Evolutionary conservation across 2,329 filamentous ascomycete species (phyloP).

Genomic region (Pezicula neosporulosa): DNA sequence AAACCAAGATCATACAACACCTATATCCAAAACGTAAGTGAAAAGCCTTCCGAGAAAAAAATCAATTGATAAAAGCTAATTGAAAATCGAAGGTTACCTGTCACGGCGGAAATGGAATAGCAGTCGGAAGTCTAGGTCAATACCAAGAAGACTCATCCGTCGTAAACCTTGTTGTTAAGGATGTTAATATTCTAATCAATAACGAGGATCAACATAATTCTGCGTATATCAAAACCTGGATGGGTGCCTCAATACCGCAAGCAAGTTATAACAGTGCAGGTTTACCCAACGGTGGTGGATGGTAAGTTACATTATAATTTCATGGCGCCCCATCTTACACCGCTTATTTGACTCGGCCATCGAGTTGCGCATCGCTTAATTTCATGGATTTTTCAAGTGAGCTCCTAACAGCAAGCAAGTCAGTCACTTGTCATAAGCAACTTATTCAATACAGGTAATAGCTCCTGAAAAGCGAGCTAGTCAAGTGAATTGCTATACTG

Average conservation of each 20-base stretch:
- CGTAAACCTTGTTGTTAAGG: conserved; percentile 40
- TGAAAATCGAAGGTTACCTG: conserved; percentile 30
- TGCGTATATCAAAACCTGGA: conserved; percentile 52
- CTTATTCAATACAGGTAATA: too few relatives aligned
- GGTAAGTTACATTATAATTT: conserved; percentile 18
- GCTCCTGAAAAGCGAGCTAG: too few relatives aligned
- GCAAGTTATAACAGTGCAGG: conserved; percentile 42
- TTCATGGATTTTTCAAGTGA: too few relatives aligned
- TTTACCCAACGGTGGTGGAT: conserved; percentile 44
- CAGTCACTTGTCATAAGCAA: too few relatives aligned
- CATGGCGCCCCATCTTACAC: too few relatives aligned
- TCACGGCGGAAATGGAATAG: conserved; percentile 48
- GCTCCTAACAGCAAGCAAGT: too few relatives aligned
- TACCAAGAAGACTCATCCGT: conserved; percentile 49
- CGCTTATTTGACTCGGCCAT: too few relatives aligned
- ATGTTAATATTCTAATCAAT: conserved; percentile 38
- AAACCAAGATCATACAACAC: conserved; percentile 50
- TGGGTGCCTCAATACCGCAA: conserved; percentile 41
- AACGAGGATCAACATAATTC: conserved; percentile 41
- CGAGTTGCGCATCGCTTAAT: too few relatives aligned
- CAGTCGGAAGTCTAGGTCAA: conserved; percentile 49
- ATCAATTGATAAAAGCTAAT: too few relatives aligned
- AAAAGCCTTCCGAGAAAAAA: too few relatives aligned
- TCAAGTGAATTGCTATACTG: too few relatives aligned
- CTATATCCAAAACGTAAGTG: conserved; percentile 35